phyloP scores from a whole-genome alignment of 2,329 filamentous ascomycete genomes.

The Colletotrichum godetiae region DNA sequence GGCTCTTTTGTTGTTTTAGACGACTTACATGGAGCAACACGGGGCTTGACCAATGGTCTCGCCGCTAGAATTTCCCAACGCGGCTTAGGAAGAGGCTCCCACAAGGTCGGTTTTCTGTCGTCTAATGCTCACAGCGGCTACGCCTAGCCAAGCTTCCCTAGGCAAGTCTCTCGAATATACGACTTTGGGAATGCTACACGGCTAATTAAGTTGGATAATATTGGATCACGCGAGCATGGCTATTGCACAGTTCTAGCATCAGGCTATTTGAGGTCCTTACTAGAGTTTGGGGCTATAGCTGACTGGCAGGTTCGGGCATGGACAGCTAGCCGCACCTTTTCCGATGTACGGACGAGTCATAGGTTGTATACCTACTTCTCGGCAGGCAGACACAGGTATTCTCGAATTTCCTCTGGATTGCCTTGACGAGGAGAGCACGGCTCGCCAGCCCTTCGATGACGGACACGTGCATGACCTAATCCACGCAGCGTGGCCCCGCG shows the following conservation, averaged over 20 bases:
- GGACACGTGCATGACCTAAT: conserved; percentile 12
- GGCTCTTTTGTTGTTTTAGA: conserved; percentile 1
- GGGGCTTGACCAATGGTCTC: background rate
- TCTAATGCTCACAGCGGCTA: background rate
- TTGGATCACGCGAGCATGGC: conserved; percentile 1
- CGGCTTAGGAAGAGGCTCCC: background rate
- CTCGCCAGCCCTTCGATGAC: background rate
- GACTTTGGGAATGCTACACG: background rate
- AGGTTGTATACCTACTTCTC: background rate
- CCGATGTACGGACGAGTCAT: conserved; percentile 22
- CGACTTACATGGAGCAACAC: background rate
- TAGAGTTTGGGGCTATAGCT: conserved; percentile 1
- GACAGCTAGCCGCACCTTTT: conserved; percentile 2
- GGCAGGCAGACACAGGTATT: conserved; percentile 3
- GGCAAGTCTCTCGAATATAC: background rate
- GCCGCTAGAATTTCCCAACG: background rate
- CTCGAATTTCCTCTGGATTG: conserved; percentile 6
- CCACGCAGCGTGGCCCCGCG: background rate
- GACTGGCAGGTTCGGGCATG: background rate
- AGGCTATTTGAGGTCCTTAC: background rate
- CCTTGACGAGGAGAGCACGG: conserved; percentile 12
- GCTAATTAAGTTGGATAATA: background rate
- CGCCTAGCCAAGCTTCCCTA: background rate
- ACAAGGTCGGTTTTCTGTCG: background rate
- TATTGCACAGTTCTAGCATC: background rate